Evolutionary conservation across 169 alveolate species (phyloP).

Genomic region (Eimeria zaria): DNA sequence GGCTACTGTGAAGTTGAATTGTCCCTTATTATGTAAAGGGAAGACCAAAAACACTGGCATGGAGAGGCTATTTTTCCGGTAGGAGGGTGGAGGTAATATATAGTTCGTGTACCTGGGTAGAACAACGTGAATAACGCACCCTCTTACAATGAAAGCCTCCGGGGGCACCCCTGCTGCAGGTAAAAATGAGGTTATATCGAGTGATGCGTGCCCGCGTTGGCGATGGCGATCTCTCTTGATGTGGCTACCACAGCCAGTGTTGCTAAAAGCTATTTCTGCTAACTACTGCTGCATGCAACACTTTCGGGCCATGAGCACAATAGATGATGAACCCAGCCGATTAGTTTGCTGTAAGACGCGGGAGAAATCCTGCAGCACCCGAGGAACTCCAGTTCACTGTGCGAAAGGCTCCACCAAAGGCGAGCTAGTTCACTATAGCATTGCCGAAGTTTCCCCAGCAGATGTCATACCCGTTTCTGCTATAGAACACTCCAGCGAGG

Average conservation of each 20-base stretch:
- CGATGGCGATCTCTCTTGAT: constrained; percentile 68
- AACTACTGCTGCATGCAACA: constrained; percentile 56
- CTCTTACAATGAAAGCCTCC: not conserved
- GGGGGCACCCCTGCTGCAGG: not conserved
- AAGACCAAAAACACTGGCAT: not conserved
- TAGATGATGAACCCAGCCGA: not conserved
- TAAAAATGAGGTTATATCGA: not conserved
- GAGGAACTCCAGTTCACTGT: not conserved
- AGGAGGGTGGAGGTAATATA: not conserved
- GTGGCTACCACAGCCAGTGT: constrained; percentile 59
- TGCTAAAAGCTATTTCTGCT: constrained; percentile 16
- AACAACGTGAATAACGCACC: not conserved
- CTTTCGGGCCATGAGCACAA: not conserved
- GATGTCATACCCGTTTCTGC: not conserved
- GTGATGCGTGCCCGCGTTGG: constrained; percentile 62
- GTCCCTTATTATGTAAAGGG: not conserved
- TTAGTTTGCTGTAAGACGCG: not conserved
- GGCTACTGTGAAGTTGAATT: not conserved
- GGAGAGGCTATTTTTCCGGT: not conserved
- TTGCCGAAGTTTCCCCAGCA: constrained; percentile 17
- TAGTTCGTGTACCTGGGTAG: constrained; percentile 6
- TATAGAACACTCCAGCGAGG: constrained; percentile 24
- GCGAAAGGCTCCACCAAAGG: not conserved
- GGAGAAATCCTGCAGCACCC: not conserved
- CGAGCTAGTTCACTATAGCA: constrained; percentile 32